Evolutionary conservation across 148 eudicot species (phyloP), one percentile per base, ranked within the genome.

Genomic region (Amaranthus cruentus): DNA sequence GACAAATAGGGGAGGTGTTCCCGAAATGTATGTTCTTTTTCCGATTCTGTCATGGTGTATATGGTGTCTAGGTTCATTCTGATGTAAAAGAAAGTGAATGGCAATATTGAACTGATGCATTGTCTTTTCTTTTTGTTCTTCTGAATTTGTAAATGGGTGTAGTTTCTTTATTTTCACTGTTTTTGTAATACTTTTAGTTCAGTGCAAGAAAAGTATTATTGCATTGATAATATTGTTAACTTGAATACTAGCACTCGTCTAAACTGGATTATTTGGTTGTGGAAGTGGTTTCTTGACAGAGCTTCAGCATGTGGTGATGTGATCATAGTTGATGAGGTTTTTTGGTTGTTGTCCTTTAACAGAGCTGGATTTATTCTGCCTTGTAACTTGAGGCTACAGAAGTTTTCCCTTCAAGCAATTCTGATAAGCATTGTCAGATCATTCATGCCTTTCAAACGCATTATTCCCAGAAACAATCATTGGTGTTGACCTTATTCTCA

Each of bases 11-110:
- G 61, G 79, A 85, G 79, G 49, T 78, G 48, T 66, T 90, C n/a
- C 91, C 96, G 46, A 90, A 83, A 84, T 92, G 99, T 95, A 84
- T 85, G 91, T 15, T 72, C 48, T 83, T 38, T 62, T 51, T 13
- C 18, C 63, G 38, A 28, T 28, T 68, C 42, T 43, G 9, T 64
- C 44, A n/a, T 66, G 51, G 6, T 65, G 6, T 64, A 4, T 46
- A 0, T 60, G 9, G 6, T n/a, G 38, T 58, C 21, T 58, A 44
- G 8, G 44, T 12, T 60, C 11, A 4, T 28, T 60, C 12, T 28
- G 12, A 18, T 28, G 44, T 60, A 2, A 18, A 60, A 44, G 46
- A 60, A 1, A 60, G 7, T 58, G 7, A 18, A 38, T 58, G 38
- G 38, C 1, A 28, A 28, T 0, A 28, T 58, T n/a, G 7, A 58